Conservation (phyloP, 2,329 filamentous ascomycete species). For the Huntiella savannae region DNA sequence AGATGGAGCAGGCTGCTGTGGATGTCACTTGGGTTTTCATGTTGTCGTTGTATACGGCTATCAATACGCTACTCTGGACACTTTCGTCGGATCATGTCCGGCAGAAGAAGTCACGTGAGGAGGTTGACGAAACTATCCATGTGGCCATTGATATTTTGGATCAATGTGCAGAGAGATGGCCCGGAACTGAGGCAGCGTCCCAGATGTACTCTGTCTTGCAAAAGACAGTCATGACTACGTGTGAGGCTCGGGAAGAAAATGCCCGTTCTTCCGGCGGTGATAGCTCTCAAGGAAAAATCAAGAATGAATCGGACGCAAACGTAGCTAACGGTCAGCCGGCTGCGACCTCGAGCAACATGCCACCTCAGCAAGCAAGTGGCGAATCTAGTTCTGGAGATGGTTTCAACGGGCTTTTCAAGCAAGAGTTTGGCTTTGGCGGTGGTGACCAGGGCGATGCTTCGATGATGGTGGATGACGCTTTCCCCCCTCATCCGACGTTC, state of each 20-base stretch:
- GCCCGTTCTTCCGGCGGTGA: too few species aligned
- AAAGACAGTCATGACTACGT: slow-evolving; percentile 71
- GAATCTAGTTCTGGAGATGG: too few species aligned
- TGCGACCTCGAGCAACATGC: too few species aligned
- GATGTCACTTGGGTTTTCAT: slow-evolving; percentile 93
- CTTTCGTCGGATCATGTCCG: slow-evolving; percentile 76
- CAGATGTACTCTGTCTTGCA: slow-evolving; percentile 77
- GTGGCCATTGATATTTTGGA: slow-evolving; percentile 61
- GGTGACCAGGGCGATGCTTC: slow-evolving; percentile 3
- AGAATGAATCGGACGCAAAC: too few species aligned
- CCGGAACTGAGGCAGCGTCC: slow-evolving; percentile 66
- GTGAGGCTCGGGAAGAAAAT: slow-evolving; percentile 36
- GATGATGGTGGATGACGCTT: slow-evolving; percentile 6
- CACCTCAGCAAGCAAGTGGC: too few species aligned
- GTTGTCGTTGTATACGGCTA: slow-evolving; percentile 70
- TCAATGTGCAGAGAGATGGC: slow-evolving; percentile 74
- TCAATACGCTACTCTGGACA: slow-evolving; percentile 84
- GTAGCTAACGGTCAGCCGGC: too few species aligned
- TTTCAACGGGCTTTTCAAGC: slow-evolving; percentile 7
- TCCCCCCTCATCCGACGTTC: slow-evolving; percentile 30
- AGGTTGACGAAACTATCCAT: slow-evolving; percentile 57
- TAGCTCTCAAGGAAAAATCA: too few species aligned
- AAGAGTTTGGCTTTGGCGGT: slow-evolving; percentile 8
- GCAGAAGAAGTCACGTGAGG: slow-evolving; percentile 47
- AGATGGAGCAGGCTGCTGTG: slow-evolving; percentile 55